phyloP scores from a whole-genome alignment of 108 stramenopile genomes.

The Pseudonitzschia multiseries region DNA sequence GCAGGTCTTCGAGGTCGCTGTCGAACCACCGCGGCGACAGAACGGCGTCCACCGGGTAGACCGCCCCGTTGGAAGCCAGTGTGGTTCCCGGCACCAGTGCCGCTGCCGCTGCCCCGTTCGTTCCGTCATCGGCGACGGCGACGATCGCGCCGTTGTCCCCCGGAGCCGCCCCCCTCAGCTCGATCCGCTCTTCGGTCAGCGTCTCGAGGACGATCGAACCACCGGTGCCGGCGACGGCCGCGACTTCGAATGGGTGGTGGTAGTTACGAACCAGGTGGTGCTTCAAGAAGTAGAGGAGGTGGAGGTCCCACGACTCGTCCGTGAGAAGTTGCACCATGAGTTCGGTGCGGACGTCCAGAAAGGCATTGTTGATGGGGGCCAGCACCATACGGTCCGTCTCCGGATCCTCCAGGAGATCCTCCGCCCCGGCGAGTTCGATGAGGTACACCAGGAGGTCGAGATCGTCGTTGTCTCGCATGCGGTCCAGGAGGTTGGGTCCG shows the following conservation, averaged over 20 bases:
- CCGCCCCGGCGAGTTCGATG: neutral
- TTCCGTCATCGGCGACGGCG: too few species aligned
- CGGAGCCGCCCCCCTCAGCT: neutral
- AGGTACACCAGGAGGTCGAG: neutral
- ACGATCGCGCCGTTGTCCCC: neutral
- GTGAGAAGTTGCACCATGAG: neutral
- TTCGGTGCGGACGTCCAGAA: neutral
- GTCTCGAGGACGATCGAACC: conserved; percentile 1
- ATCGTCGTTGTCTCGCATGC: neutral
- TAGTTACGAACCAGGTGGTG: neutral
- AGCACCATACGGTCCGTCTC: neutral
- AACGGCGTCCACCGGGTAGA: neutral
- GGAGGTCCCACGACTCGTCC: neutral
- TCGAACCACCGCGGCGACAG: neutral
- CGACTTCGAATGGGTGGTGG: neutral
- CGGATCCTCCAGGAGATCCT: neutral
- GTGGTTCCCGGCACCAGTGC: neutral
- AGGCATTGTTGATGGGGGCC: conserved; percentile 9
- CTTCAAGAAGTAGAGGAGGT: conserved; percentile 2
- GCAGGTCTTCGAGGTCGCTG: neutral
- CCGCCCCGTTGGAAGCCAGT: neutral
- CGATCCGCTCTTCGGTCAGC: neutral
- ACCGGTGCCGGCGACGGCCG: neutral
- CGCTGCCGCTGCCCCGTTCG: too few species aligned
- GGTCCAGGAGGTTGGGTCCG: neutral